Conservation (phyloP, 1,284 basidiomycete genomes). For the Singerocomus rubriflavus region DNA sequence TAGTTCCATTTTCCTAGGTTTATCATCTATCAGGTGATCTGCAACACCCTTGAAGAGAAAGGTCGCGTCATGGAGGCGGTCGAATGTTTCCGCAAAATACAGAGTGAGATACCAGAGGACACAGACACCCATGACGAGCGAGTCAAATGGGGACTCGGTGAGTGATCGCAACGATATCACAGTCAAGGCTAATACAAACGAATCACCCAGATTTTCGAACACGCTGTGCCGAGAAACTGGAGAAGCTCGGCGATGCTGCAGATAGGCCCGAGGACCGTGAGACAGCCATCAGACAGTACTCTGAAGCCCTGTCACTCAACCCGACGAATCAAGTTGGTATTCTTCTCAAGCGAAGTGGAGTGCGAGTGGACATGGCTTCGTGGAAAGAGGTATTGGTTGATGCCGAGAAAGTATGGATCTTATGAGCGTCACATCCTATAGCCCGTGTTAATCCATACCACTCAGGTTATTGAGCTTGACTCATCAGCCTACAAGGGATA, state of each 20-base stretch:
- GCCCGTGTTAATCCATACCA: too few relatives aligned
- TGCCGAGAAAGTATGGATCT: too few relatives aligned
- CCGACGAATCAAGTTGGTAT: background rate
- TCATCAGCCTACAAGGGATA: too few relatives aligned
- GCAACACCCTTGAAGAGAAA: conserved; percentile 2
- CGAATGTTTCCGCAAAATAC: conserved; percentile 3
- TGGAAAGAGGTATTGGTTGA: too few relatives aligned
- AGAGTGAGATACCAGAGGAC: background rate
- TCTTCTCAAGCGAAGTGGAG: too few relatives aligned
- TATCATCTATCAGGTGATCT: background rate
- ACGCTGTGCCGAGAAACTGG: background rate
- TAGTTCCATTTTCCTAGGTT: conserved; percentile 9
- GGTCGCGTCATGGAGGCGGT: background rate
- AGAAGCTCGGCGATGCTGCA: background rate
- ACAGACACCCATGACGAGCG: background rate
- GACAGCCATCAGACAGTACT: background rate
- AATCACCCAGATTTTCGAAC: background rate
- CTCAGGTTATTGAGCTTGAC: too few relatives aligned
- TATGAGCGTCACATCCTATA: too few relatives aligned
- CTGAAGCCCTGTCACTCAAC: background rate
- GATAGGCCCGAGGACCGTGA: background rate
- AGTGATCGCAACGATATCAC: background rate
- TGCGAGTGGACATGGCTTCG: too few relatives aligned
- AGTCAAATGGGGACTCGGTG: conserved; percentile 4
- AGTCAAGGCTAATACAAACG: accelerated